Evolutionary conservation across 2,329 filamentous ascomycete species (phyloP).

Genomic region (Trichophyton simii): DNA sequence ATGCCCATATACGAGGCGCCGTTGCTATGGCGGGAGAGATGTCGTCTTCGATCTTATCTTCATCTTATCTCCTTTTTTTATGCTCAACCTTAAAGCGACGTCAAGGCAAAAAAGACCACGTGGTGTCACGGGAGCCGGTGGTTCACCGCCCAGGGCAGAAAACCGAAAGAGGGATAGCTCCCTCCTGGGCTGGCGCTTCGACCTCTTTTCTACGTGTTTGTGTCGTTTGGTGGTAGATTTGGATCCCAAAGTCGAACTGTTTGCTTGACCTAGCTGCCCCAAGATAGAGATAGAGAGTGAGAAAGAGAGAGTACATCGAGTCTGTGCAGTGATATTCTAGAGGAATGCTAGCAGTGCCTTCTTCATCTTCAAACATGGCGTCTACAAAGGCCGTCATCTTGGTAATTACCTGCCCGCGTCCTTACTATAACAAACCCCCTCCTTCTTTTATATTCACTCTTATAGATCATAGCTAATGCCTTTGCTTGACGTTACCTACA

Average conservation of each 20-base stretch:
- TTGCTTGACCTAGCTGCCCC: neutral
- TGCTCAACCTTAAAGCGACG: no score
- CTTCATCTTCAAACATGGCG: conserved; percentile 30
- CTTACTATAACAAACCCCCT: neutral
- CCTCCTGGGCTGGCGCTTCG: neutral
- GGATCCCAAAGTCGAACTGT: neutral
- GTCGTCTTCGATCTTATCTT: neutral
- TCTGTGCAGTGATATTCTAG: neutral
- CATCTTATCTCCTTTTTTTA: neutral
- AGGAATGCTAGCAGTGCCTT: neutral
- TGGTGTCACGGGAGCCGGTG: neutral
- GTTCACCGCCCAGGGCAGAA: neutral
- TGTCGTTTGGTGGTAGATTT: neutral
- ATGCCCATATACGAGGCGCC: no score
- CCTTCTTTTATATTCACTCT: neutral
- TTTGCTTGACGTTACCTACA: conserved; percentile 26
- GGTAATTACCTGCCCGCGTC: conserved; percentile 38
- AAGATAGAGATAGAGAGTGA: neutral
- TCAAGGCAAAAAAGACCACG: neutral
- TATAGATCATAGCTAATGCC: neutral
- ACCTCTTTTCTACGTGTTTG: neutral
- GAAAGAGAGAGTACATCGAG: neutral
- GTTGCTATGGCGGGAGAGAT: no score
- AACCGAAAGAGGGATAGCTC: neutral
- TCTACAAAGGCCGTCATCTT: conserved; percentile 90